These are phyloP conservation scores for Blastobotrys persicus DNA, from an alignment of 1,139 yeast species.

Conservation along the genomic window DNA sequence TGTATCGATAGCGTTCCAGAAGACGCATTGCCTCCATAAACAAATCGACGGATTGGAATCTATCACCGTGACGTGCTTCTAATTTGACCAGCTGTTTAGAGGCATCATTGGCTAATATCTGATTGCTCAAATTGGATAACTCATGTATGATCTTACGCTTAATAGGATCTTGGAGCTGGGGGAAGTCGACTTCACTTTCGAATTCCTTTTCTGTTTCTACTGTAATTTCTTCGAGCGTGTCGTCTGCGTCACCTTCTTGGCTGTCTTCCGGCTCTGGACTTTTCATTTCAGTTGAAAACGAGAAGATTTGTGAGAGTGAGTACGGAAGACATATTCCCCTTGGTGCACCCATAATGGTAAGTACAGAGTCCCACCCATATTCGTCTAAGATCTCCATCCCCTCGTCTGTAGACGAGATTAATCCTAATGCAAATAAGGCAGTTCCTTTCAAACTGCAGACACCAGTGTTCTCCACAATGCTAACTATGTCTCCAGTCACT, in stretches of 20 bases:
- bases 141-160: slow-evolving; percentile 52
- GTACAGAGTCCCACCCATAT: slow-evolving; percentile 66
- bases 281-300: not conserved
- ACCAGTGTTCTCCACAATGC: slow-evolving; percentile 52
- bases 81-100: slow-evolving; percentile 58
- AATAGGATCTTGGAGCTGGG: slow-evolving; percentile 39
- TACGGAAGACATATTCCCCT: slow-evolving; percentile 42
- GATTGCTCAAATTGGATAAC: slow-evolving; percentile 62
- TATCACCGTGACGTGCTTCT: slow-evolving; percentile 51
- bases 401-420: slow-evolving; percentile 67
- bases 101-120: slow-evolving; percentile 62
- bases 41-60: slow-evolving; percentile 57
- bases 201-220: slow-evolving; percentile 22
- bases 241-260: not conserved
- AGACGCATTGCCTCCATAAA: slow-evolving; percentile 60
- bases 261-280: slow-evolving; percentile 7
- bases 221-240: slow-evolving; percentile 25
- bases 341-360: slow-evolving; percentile 53
- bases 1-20: slow-evolving; percentile 65
- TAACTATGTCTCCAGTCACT: slow-evolving; percentile 54
- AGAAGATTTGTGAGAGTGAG: slow-evolving; percentile 23
- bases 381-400: slow-evolving; percentile 89
- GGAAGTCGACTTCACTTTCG: slow-evolving; percentile 30
- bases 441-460: slow-evolving; percentile 70
- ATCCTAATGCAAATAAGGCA: slow-evolving; percentile 75